Evolutionary conservation across 1,139 yeast species (phyloP), one percentile per base, ranked within the genome.

Genomic region (Meyerozyma smithsonii): DNA sequence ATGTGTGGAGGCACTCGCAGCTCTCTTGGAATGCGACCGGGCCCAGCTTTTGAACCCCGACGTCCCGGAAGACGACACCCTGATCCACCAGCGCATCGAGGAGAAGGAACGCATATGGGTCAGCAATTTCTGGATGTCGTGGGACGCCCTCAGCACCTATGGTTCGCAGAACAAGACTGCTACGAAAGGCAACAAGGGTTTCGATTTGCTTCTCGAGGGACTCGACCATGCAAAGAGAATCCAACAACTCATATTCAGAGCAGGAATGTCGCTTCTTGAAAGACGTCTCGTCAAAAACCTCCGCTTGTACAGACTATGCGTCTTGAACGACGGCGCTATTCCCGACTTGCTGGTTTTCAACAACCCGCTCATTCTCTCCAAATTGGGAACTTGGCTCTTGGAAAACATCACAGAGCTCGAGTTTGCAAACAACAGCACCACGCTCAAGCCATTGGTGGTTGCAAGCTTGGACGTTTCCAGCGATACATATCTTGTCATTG

Each of bases 51-150:
- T 62, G 12, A 36, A 35, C 19, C 50, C 41, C n/a, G 44, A 42
- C 52, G 49, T 26, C 41, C 44, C 12, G 5, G 58, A 58, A 24
- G 69, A 64, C 17, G 72, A 66, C 15, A 70, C 64, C 16, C 58
- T 61, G 23, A 67, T 75, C 28, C 62, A 64, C 39, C 58, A 63
- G n/a, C 57, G 73, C 41, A 74, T 81, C 23, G 62, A 63, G 12
- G 65, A 65, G 40, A 68, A 80, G 52, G 90, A 84, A 49, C 76
- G 80, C 48, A 73, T 77, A 36, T 92, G 96, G 95, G 80, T 90
- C 3, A 75, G 78, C 39, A 89, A 90, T 56, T 94, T 94, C 58
- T 92, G 98, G 97, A 74, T 80, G 24, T 86, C 96, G 11, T 94
- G 96, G 94, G 98, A 92, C 62, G 88, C 97, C 1, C 67, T 90